Base-by-base conservation (phyloP, 768 basidiomycete genomes). In the Rhodosporidiobolus odoratus region DNA sequence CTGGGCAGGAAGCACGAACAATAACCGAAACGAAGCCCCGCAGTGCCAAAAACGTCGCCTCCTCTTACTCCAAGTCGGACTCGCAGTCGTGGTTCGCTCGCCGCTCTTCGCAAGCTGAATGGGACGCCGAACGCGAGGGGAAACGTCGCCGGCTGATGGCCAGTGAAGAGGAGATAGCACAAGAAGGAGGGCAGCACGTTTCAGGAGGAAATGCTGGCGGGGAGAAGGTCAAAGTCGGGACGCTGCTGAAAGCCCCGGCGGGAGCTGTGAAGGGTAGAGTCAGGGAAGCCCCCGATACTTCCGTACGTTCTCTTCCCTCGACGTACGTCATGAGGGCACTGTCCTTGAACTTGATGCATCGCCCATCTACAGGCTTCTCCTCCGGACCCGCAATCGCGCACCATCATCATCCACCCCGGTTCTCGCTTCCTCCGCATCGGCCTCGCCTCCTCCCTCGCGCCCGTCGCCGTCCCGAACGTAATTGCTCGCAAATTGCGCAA, bases 331-430 rank as follows among this genome's bases (percentile, higher is more conserved):
- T n/a, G n/a, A n/a, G n/a, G n/a, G n/a, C n/a, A n/a, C n/a, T n/a
- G n/a, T n/a, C n/a, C n/a, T 25, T 27, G 27, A 2, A 16, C 9
- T 23, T 9, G 52, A 30, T 8, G 32, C 2, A 38, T 17, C 12
- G 4, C 19, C 37, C 12, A 23, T 21, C 2, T 19, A 27, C 68
- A 56, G 43, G 27, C n/a, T 5, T 35, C 61, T 32, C 19, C 53
- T 12, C 65, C 30, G 16, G 50, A 58, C 56, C 68, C 77, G 4
- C 65, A 65, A 45, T n/a, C 54, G 13, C 69, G 66, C n/a, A 75
- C 73, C 23, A 70, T 78, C 66, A 68, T 78, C 35, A 74, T 78
- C 52, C 77, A 78, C 53, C 77, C 77, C 27, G 77, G 77, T 25
- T 77, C 76, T 15, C 71, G 75, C 45, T 73, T 58, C 48, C 68